Conservation (phyloP, 192 early-diverging fungal species). For the Entophlyctis luteolus region DNA sequence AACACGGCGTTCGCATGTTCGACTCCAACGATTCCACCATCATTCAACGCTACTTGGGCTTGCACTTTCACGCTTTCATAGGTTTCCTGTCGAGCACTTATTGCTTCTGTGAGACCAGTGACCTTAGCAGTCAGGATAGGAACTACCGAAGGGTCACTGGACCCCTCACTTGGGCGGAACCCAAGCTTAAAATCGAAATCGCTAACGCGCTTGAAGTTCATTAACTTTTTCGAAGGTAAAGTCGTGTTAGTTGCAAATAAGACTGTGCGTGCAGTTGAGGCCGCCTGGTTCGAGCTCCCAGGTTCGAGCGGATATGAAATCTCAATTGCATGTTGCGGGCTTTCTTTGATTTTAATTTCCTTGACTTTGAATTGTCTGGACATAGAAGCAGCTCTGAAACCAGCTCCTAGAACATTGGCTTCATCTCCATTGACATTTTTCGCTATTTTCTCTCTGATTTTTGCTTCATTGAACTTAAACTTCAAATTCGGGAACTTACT, state of each 20-base stretch:
- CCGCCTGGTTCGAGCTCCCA: not conserved
- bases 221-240: constrained; percentile 77
- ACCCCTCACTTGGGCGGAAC: constrained; percentile 41
- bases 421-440: constrained; percentile 95
- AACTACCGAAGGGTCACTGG: not conserved
- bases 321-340: constrained; percentile 64
- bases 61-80: constrained; percentile 66
- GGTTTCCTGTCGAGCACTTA: constrained; percentile 59
- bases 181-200: constrained; percentile 76
- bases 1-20: constrained; percentile 52
- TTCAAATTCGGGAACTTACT: constrained; percentile 38
- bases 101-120: constrained; percentile 64
- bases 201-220: constrained; percentile 73
- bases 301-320: constrained; percentile 54
- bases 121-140: constrained; percentile 63
- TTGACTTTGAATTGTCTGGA: constrained; percentile 85
- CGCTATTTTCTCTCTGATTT: constrained; percentile 71
- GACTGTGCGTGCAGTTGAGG: constrained; percentile 42
- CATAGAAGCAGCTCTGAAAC: constrained; percentile 78
- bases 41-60: constrained; percentile 72
- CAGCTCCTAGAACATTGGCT: constrained; percentile 87
- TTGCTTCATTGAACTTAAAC: not conserved
- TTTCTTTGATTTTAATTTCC: constrained; percentile 82
- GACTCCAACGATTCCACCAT: constrained; percentile 70
- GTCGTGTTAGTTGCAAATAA: constrained; percentile 65